Evolutionary conservation across 2,329 filamentous ascomycete genomes (phyloP).

Genomic region (Trichoderma sp.): DNA sequence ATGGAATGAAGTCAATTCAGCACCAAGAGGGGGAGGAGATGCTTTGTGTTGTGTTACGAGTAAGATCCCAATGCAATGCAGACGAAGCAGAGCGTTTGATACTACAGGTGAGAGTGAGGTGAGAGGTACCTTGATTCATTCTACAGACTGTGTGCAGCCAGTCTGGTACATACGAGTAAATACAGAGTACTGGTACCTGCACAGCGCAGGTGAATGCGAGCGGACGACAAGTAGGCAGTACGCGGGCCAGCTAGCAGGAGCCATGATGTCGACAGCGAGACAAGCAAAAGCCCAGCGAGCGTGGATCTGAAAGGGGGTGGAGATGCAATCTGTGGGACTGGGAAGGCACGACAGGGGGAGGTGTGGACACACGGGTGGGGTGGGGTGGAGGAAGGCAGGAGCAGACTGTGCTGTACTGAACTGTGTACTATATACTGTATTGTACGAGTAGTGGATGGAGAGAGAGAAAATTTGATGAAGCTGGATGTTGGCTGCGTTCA

Average conservation of each 20-base stretch:
- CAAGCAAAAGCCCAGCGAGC: constrained; percentile 1
- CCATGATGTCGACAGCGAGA: constrained; percentile 24
- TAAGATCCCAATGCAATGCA: not conserved
- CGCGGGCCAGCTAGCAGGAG: constrained; percentile 12
- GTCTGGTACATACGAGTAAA: not conserved
- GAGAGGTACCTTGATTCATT: not conserved
- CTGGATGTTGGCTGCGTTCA: not conserved
- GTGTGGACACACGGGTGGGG: constrained; percentile 5
- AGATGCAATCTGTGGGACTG: constrained; percentile 24
- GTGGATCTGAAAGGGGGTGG: constrained; percentile 25
- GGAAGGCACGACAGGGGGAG: constrained; percentile 13
- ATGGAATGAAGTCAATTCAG: constrained; percentile 13
- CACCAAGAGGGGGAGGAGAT: not conserved
- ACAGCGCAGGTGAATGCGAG: not conserved
- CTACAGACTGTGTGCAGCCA: not conserved
- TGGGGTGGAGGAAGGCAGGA: constrained; percentile 13
- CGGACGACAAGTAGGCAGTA: not conserved
- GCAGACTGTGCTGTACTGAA: not conserved
- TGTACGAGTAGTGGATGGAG: not conserved
- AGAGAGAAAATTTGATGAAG: not conserved
- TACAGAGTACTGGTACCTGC: not conserved
- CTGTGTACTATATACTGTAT: not conserved
- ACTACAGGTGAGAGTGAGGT: not conserved
- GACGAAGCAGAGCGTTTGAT: not conserved
- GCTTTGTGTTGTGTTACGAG: not conserved